Conservation (phyloP, 352 stramenopile genomes). For the Globisporangium acanthophoron region DNA sequence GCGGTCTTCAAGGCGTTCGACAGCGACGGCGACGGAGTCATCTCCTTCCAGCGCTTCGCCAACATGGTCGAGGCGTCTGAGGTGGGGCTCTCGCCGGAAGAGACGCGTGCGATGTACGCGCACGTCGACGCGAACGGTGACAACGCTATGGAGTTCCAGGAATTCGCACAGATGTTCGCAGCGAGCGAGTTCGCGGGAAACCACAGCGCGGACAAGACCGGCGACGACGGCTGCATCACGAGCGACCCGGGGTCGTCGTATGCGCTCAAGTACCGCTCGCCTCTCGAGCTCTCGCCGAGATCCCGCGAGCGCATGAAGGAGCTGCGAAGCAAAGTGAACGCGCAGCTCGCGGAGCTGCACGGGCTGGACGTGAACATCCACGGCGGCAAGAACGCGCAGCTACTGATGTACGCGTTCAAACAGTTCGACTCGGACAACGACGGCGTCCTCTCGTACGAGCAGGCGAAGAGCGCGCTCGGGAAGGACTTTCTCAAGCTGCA, state of each 20-base stretch:
- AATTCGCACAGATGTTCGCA: conserved; percentile 75
- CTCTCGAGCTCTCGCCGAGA: conserved; percentile 52
- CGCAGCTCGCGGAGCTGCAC: conserved; percentile 52
- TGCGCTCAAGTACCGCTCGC: conserved; percentile 62
- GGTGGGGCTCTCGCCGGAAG: conserved; percentile 35
- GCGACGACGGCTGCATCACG: conserved; percentile 8
- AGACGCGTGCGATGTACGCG: conserved; percentile 43
- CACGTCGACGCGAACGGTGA: conserved; percentile 63
- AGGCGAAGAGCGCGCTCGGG: conserved; percentile 56
- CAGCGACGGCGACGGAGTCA: conserved; percentile 51
- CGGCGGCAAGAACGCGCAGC: conserved; percentile 56
- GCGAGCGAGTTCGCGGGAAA: conserved; percentile 11
- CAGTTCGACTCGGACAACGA: conserved; percentile 75
- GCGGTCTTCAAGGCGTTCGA: conserved; percentile 76
- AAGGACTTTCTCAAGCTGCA: conserved; percentile 52
- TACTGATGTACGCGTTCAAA: conserved; percentile 75
- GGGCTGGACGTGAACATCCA: conserved; percentile 47
- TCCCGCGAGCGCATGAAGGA: conserved; percentile 61
- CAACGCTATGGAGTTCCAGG: conserved; percentile 63
- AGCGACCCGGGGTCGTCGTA: conserved; percentile 47
- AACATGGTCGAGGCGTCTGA: conserved; percentile 70
- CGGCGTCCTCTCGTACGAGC: conserved; percentile 63
- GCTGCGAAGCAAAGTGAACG: conserved; percentile 51
- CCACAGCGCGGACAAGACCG: neutral
- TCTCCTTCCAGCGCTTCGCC: conserved; percentile 67